Base-by-base conservation (phyloP, 2,329 filamentous ascomycete genomes). In the Exophiala lecanii-corni region DNA sequence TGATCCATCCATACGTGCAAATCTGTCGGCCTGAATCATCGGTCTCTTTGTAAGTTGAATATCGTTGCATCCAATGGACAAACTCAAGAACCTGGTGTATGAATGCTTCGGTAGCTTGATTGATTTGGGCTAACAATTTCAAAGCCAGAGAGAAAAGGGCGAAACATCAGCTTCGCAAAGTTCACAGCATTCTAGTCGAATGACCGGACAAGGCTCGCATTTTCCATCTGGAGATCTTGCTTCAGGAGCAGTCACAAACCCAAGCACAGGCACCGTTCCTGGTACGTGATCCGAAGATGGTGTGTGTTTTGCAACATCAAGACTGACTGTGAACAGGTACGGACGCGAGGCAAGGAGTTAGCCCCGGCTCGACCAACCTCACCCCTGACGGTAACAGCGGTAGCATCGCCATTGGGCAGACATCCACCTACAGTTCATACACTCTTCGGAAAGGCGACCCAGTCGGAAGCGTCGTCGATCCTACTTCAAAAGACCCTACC, bases 21-120 rank as follows among this genome's bases (percentile, higher is more conserved):
- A n/a, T n/a, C n/a, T n/a, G n/a, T n/a, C n/a, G n/a, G n/a, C n/a
- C n/a, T n/a, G n/a, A n/a, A n/a, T n/a, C n/a, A n/a, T n/a, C n/a
- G n/a, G n/a, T n/a, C n/a, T 35, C 32, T 33, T 9, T 16, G 18
- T 18, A 26, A 26, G 23, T 26, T 26, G 23, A 26, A 7, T 25
- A 13, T 31, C 31, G 15, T 9, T 19, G 16, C 19, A 10, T 38
- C 43, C 40, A 31, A 55, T 55, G 54, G 50, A 53, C 31, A 59
- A 61, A 31, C 49, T 58, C 15, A 62, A 62, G 45, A 53, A 55
- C 35, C 44, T 60, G 30, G 49, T 60, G 64, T 67, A 55, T 41
- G 45, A 18, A 36, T 33, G 9, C 3, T 20, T 39, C 5, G 16
- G 30, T 13, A 15, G 9, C 3, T 31, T 2, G 9, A 12, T 10